phyloP scores from a whole-genome alignment of 352 stramenopile species.

The Hyaloperonospora arabidopsidis region DNA sequence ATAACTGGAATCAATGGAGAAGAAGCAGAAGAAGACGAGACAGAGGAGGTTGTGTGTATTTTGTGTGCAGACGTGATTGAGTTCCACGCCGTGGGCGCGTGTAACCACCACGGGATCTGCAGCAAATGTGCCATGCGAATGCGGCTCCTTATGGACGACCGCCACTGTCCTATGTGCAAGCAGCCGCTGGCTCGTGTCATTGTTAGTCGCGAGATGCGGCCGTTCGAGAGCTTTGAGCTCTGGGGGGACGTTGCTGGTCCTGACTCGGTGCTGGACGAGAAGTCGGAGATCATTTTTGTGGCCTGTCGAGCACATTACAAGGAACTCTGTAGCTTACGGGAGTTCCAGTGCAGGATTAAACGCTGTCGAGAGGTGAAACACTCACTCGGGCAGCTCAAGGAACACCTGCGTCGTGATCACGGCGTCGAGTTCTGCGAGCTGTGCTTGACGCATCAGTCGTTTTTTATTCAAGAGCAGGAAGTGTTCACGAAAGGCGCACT shows the following conservation, averaged over 20 bases:
- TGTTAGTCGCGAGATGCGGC: slow-evolving; percentile 33
- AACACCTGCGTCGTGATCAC: slow-evolving; percentile 62
- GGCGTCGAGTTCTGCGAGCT: slow-evolving; percentile 71
- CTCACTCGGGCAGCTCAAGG: slow-evolving; percentile 51
- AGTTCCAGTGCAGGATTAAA: slow-evolving; percentile 55
- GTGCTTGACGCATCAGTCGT: slow-evolving; percentile 65
- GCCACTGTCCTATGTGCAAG: slow-evolving; percentile 78
- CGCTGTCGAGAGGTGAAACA: slow-evolving; percentile 52
- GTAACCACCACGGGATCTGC: slow-evolving; percentile 77
- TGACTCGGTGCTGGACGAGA: slow-evolving; percentile 61
- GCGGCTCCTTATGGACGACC: slow-evolving; percentile 71
- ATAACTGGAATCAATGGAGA: background rate
- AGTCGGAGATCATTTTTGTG: slow-evolving; percentile 73
- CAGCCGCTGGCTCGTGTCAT: slow-evolving; percentile 57
- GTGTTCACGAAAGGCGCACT: slow-evolving; percentile 68
- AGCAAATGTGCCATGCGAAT: slow-evolving; percentile 79
- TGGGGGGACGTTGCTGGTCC: slow-evolving; percentile 63
- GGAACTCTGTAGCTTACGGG: slow-evolving; percentile 42
- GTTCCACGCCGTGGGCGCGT: slow-evolving; percentile 65
- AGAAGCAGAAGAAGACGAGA: background rate
- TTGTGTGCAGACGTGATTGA: slow-evolving; percentile 62
- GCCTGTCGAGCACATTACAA: slow-evolving; percentile 60
- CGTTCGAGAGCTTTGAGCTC: slow-evolving; percentile 66
- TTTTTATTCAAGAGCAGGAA: slow-evolving; percentile 76
- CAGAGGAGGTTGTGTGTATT: slow-evolving; percentile 27